Evolutionary conservation across 345 rosid genomes (phyloP).

Genomic region (Aegle marmelos): DNA sequence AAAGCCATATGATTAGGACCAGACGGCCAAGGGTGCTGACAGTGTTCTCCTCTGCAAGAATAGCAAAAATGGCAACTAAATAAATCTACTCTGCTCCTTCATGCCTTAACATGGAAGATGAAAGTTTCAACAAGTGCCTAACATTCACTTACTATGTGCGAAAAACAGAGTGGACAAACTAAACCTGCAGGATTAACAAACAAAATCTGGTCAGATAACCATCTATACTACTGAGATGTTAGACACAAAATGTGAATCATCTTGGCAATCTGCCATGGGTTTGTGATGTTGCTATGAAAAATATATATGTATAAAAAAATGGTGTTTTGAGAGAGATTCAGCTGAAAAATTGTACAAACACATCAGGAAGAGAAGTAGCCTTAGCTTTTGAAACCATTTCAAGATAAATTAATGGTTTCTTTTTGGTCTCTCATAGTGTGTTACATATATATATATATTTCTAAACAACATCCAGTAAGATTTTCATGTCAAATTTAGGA

Average conservation of each 20-base stretch:
- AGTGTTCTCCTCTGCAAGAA: slow-evolving; percentile 74
- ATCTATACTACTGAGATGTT: slow-evolving; percentile 1
- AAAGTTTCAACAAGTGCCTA: neutral
- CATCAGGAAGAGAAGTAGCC: neutral
- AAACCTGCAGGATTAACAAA: slow-evolving; percentile 73
- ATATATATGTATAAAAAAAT: neutral
- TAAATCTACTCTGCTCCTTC: slow-evolving; percentile 18
- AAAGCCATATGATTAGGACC: slow-evolving; percentile 89
- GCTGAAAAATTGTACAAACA: neutral
- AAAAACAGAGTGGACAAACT: slow-evolving; percentile 93
- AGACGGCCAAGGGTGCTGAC: slow-evolving; percentile 78
- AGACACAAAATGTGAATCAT: neutral
- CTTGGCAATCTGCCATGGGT: neutral
- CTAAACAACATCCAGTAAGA: neutral
- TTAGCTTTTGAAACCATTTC: neutral
- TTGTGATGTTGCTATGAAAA: neutral
- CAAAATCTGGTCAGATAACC: slow-evolving; percentile 26
- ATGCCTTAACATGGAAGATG: neutral
- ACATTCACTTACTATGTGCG: slow-evolving; percentile 69
- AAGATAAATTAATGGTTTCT: neutral
- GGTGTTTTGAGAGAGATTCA: neutral
- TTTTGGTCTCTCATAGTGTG: neutral
- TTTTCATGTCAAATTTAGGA: neutral
- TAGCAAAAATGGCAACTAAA: slow-evolving; percentile 19
- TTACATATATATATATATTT: neutral